Evolutionary conservation across 2,329 filamentous ascomycete species (phyloP).

Genomic region (Torrubiellomyces zombiae): DNA sequence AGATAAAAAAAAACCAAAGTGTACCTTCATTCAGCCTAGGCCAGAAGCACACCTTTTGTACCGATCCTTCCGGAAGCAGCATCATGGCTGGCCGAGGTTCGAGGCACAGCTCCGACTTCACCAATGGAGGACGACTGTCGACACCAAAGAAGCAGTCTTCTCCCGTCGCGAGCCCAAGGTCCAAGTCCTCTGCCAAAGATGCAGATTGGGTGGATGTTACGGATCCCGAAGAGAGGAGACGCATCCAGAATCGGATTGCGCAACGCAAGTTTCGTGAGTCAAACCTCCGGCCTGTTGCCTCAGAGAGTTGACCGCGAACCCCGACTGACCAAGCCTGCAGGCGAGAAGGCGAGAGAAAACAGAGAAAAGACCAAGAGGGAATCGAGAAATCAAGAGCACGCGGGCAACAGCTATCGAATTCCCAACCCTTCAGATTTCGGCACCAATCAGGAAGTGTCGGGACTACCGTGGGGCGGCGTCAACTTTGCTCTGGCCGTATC

Average conservation of each 20-base stretch:
- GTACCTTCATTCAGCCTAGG: slow-evolving; percentile 3
- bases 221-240: slow-evolving; percentile 53
- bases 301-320: neutral
- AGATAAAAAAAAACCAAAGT: slow-evolving; percentile 1
- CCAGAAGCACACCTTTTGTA: slow-evolving; percentile 6
- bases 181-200: slow-evolving; percentile 24
- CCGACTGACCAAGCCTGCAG: slow-evolving; percentile 22
- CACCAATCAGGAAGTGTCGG: slow-evolving; percentile 35
- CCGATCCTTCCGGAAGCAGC: slow-evolving; percentile 1
- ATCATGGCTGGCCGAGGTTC: slow-evolving; percentile 5
- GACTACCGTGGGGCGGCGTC: slow-evolving; percentile 56
- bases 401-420: slow-evolving; percentile 46
- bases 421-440: slow-evolving; percentile 40
- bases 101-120: slow-evolving; percentile 9
- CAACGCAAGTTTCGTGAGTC: slow-evolving; percentile 59
- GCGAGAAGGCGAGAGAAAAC: slow-evolving; percentile 52
- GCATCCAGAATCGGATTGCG: slow-evolving; percentile 61
- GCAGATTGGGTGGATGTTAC: slow-evolving; percentile 55
- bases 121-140: slow-evolving; percentile 1
- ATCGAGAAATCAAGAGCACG: slow-evolving; percentile 43
- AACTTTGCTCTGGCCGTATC: slow-evolving; percentile 39
- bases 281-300: neutral
- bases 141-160: slow-evolving; percentile 12
- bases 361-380: slow-evolving; percentile 50
- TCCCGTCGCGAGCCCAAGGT: slow-evolving; percentile 19